phyloP scores from a whole-genome alignment of 78 protist species.

The Guillardia theta region DNA sequence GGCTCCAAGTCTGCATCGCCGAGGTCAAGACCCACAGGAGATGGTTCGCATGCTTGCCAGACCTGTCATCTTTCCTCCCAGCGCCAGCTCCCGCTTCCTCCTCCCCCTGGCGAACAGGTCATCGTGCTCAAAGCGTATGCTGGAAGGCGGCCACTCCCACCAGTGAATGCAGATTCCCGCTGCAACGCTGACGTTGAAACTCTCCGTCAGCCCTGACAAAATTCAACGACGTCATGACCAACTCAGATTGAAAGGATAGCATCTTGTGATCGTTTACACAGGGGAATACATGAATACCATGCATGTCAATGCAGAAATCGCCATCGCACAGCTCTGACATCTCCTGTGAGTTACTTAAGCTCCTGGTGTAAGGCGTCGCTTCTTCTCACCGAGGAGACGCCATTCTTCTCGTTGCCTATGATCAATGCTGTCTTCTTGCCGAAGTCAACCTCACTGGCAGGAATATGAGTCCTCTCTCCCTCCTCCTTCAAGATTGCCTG shows the following conservation, averaged over 20 bases:
- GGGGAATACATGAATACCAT: not conserved
- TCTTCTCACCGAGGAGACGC: not conserved
- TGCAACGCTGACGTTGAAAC: not conserved
- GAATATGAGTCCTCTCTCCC: no score
- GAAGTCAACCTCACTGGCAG: not conserved
- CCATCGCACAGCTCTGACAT: not conserved
- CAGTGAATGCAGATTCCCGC: not conserved
- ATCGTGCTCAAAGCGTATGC: no score
- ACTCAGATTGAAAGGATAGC: not conserved
- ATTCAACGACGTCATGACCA: not conserved
- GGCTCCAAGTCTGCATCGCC: no score
- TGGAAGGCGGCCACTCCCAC: no score
- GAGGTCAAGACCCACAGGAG: no score
- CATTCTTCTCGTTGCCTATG: not conserved
- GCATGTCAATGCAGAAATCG: not conserved
- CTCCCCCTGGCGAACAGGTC: no score
- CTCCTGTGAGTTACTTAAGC: not conserved
- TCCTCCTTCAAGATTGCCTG: no score
- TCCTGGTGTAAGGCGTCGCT: not conserved
- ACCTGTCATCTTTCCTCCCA: no score
- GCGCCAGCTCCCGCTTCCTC: no score
- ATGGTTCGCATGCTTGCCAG: no score
- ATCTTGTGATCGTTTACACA: not conserved
- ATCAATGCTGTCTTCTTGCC: not conserved
- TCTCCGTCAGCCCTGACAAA: not conserved